Percentiles rank a stretch among this genome's conserved stretches.
Evolutionary conservation across 1,139 yeast genomes (phyloP).

Genomic region (Saccharomyces uvarum): DNA sequence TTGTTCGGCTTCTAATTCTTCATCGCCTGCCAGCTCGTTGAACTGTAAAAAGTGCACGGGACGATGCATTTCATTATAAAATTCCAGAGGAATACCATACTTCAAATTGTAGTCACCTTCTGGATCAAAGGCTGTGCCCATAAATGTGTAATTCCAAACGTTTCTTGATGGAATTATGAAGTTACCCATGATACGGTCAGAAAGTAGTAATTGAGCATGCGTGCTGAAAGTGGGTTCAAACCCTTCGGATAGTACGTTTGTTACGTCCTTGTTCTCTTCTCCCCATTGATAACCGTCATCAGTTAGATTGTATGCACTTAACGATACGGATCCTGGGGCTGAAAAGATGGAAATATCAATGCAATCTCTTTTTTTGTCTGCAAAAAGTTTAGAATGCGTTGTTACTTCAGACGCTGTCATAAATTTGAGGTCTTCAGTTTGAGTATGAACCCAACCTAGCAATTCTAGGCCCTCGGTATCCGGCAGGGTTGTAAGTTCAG

Average conservation of each 20-base stretch:
- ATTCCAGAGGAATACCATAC: slow-evolving; percentile 71
- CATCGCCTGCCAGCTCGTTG: slow-evolving; percentile 54
- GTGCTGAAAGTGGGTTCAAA: slow-evolving; percentile 53
- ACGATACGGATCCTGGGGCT: slow-evolving; percentile 77
- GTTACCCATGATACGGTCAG: slow-evolving; percentile 72
- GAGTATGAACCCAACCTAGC: slow-evolving; percentile 80
- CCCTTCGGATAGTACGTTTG: slow-evolving; percentile 47
- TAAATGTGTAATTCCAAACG: slow-evolving; percentile 85
- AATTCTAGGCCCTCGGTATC: slow-evolving; percentile 48
- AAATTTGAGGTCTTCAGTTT: slow-evolving; percentile 50
- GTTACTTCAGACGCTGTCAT: slow-evolving; percentile 69
- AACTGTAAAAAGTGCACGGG: slow-evolving; percentile 80
- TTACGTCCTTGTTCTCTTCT: slow-evolving; percentile 45
- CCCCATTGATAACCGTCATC: slow-evolving; percentile 80
- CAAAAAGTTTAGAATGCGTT: slow-evolving; percentile 43
- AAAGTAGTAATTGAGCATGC: slow-evolving; percentile 61
- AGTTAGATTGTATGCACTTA: slow-evolving; percentile 57
- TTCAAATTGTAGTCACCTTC: slow-evolving; percentile 56
- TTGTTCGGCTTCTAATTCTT: slow-evolving; percentile 58
- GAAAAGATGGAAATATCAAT: slow-evolving; percentile 62
- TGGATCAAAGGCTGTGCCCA: slow-evolving; percentile 76
- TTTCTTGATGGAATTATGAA: slow-evolving; percentile 80
- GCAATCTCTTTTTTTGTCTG: slow-evolving; percentile 34
- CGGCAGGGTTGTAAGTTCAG: slow-evolving; percentile 33
- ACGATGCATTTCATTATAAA: slow-evolving; percentile 80